Evolutionary conservation across 495 filamentous ascomycete species (phyloP).

Genomic region (Xylaria scruposa): DNA sequence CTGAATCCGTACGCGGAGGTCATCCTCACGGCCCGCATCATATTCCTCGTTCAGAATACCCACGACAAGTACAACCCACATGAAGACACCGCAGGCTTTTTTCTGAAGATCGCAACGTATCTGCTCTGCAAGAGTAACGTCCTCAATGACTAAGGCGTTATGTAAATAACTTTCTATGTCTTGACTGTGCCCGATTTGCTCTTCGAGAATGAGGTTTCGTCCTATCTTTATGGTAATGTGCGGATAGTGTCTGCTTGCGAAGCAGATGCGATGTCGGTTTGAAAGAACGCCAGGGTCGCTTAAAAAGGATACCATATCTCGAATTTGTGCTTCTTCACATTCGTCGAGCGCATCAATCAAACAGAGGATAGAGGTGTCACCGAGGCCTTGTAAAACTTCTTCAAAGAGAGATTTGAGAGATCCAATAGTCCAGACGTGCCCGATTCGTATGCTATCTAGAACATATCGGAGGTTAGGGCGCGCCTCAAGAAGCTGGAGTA

Average conservation of each 20-base stretch:
- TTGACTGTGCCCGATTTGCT: not conserved
- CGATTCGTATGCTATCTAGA: not conserved
- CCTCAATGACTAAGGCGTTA: not conserved
- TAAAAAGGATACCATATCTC: not conserved
- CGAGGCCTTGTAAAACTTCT: not conserved
- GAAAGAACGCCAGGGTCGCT: not conserved
- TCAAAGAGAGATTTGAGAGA: not conserved
- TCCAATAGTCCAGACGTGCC: not conserved
- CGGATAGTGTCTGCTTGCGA: constrained; percentile 61
- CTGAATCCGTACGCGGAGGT: not conserved
- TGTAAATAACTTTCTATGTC: not conserved
- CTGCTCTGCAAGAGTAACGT: constrained; percentile 36
- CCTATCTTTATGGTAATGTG: constrained; percentile 48
- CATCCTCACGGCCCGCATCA: not conserved
- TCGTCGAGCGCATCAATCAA: not conserved
- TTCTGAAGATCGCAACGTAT: constrained; percentile 41
- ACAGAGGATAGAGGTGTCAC: not conserved
- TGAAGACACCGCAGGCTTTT: constrained; percentile 55
- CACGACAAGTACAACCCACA: constrained; percentile 57
- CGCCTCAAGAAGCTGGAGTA: not conserved
- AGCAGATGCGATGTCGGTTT: constrained; percentile 36
- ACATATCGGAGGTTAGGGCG: not conserved
- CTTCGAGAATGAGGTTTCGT: constrained; percentile 37
- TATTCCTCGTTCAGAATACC: constrained; percentile 53
- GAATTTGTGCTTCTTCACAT: not conserved